Conservation (phyloP, 208 protist genomes). For the Acanthamoeba culbertsoni region DNA sequence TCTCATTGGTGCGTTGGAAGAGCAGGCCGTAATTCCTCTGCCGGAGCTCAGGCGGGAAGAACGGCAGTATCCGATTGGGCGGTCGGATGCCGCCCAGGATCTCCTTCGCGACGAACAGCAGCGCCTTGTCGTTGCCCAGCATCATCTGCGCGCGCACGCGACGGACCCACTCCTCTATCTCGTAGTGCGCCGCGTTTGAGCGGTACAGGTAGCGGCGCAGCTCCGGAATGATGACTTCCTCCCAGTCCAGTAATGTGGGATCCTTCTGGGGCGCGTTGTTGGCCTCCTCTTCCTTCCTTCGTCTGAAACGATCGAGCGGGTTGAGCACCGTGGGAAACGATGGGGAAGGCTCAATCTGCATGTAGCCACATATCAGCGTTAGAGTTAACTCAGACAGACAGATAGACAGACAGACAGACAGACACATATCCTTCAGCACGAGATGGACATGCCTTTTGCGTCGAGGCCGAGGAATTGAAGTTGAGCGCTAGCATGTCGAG, state of each 20-base stretch:
- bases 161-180: slow-evolving; percentile 49
- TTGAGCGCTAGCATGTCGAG: slow-evolving; percentile 39
- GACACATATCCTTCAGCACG: background rate
- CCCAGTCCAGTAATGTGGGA: slow-evolving; percentile 44
- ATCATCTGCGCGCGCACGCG: slow-evolving; percentile 6
- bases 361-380: too few species aligned
- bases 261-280: background rate
- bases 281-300: background rate
- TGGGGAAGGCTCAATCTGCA: too few species aligned
- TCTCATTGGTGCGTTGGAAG: background rate
- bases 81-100: slow-evolving; percentile 2
- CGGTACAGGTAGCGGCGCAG: background rate
- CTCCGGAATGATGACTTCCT: slow-evolving; percentile 51
- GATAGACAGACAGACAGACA: background rate
- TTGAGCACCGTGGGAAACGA: slow-evolving; percentile 5
- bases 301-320: background rate
- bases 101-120: background rate
- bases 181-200: slow-evolving; percentile 1
- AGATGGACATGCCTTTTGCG: background rate
- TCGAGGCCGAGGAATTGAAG: background rate
- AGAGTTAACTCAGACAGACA: too few species aligned
- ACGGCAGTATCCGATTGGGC: background rate
- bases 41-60: slow-evolving; percentile 7
- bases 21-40: background rate
- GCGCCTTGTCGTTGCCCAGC: slow-evolving; percentile 22